Evolutionary conservation across 768 basidiomycete species (phyloP).

Genomic region (Leucosporidium yakuticum): DNA sequence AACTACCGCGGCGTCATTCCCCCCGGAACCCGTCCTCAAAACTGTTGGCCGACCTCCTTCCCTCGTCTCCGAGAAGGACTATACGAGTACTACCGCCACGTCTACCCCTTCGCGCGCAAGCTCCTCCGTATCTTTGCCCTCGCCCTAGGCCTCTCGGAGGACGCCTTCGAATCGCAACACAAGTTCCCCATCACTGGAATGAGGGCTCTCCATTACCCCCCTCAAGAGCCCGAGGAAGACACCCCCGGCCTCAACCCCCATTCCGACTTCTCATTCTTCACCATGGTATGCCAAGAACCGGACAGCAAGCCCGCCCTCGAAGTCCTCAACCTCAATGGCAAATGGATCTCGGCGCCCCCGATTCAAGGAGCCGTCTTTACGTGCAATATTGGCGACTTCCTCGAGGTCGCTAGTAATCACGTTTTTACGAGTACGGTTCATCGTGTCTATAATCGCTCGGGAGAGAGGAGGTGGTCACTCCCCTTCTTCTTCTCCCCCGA

Average conservation of each 20-base stretch:
- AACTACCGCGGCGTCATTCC: constrained; percentile 16
- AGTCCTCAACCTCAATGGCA: constrained; percentile 30
- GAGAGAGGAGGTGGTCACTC: constrained; percentile 19
- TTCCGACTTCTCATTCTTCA: constrained; percentile 26
- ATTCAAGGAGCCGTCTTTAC: constrained; percentile 15
- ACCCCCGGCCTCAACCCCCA: constrained; percentile 15
- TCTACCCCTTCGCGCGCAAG: constrained; percentile 14
- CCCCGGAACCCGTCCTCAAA: constrained; percentile 10
- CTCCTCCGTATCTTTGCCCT: constrained; percentile 21
- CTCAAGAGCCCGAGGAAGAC: constrained; percentile 19
- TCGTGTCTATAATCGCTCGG: constrained; percentile 26
- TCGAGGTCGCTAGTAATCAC: constrained; percentile 1
- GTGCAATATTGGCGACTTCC: constrained; percentile 28
- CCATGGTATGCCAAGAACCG: constrained; percentile 19
- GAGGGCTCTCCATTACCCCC: constrained; percentile 28
- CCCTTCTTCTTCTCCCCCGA: constrained; percentile 30
- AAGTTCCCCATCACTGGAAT: constrained; percentile 22
- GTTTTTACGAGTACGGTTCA: constrained; percentile 14
- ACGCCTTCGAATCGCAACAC: constrained; percentile 11
- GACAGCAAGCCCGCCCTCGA: constrained; percentile 15
- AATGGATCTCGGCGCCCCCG: neutral
- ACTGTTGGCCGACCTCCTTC: constrained; percentile 20
- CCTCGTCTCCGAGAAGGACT: constrained; percentile 18
- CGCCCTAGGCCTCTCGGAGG: constrained; percentile 19
- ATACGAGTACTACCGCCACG: constrained; percentile 18